Base-by-base conservation (phyloP, 2,329 filamentous ascomycete species). In the Zymoseptoria crescenta region DNA sequence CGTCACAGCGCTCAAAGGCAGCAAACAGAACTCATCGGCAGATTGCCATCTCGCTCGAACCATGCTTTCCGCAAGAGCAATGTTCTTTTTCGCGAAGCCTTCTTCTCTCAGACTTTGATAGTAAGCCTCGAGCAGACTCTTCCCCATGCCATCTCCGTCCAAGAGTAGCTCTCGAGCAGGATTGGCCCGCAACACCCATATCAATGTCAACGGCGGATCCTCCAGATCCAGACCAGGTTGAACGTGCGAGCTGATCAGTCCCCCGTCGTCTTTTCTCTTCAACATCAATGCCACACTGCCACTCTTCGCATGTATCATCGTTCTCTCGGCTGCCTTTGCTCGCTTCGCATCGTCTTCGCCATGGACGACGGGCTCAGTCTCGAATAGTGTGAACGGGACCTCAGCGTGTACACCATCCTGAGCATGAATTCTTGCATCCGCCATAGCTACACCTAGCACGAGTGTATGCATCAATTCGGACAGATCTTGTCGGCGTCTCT, bases 381-480 rank as follows among this genome's bases (percentile, higher is more conserved):
- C 65, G 56, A 61, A 67, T n/a, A 67, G 50, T 3, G 65, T 68
- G 49, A 64, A 65, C 1, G 65, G 65, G 1, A 68, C 58, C 13
- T 28, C 35, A 8, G 54, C 56, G 10, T 20, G 29, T 21, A 27
- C 21, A 8, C 27, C 35, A 10, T 41, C 16, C 10, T 7, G 5
- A 8, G 8, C 20, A 2, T 45, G 21, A 7, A 30, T 45, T 20
- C 53, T 54, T 5, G 59, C 63, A 27, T 66, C 64, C 24, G 64
- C 65, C 29, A 60, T 53, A 1, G 64, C 54, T 10, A 65, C 60
- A n/a, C 63, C 65, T 16, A 68, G 56, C 2, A 63, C 59, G 9
- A 67, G 49, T 0, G 63, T 65, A 48, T 68, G 64, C n/a, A 68
- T 52, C 2, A 68, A n/a, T 28, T 67, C 65, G 45, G 59, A 62